Base-by-base conservation (phyloP, 306 rosid genomes). In the Pyrus communis region DNA sequence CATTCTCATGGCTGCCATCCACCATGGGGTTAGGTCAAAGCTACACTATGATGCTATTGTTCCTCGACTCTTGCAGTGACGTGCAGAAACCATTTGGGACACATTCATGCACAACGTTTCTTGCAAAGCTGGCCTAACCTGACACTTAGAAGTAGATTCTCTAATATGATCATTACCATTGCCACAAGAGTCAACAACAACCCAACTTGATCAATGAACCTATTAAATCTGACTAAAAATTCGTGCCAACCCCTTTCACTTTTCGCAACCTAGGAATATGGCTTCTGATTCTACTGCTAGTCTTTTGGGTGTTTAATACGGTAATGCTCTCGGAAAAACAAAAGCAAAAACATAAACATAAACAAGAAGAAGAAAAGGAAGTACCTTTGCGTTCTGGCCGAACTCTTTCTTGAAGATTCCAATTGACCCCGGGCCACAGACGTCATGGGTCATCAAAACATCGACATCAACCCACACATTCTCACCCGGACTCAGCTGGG, bases 331-430 rank as follows among this genome's bases (percentile, higher is more conserved):
- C 3, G 15, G 55, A 51, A 15, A 51, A 51, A 51, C 45, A 42
- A 40, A 40, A 40, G 11, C 43, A 40, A 2, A 40, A 40, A 1
- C 52, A 46, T 14, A 35, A 35, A 35, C 38, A 35, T 35, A 49
- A 49, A 49, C 54, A 15, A 49, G 18, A 1, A 49, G 19, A 8
- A 25, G 13, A 21, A 35, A 57, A 59, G 21, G 77, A 73, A 65
- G 33, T 73, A 94, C 98, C 97, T 92, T 90, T 0, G 98, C 96
- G 65, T 90, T 74, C 70, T 92, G 84, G 71, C 98, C 98, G 69
- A 95, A 95, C 82, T 95, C 98, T 77, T 79, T 95, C 89, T 95
- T 92, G 83, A 95, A 95, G 80, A 95, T 85, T 12, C 98, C 98
- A 40, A 92, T 73, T n/a, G 96, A 84, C 74, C 98, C 98, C 64